Evolutionary conservation across 495 filamentous ascomycete genomes (phyloP).

Genomic region (Podospora conica): DNA sequence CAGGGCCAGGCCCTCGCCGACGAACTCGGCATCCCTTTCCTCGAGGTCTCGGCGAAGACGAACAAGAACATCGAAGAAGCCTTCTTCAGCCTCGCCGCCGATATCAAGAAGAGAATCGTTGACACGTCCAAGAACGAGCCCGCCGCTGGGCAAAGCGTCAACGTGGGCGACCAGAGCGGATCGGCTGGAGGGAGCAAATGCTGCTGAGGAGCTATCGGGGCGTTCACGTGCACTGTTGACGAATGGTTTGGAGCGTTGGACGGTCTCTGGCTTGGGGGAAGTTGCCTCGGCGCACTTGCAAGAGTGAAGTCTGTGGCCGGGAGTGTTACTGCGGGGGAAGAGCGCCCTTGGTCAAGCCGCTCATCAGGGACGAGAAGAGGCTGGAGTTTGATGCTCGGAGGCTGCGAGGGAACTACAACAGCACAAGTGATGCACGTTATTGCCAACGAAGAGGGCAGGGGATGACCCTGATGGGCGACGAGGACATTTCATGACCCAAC

Average conservation of each 20-base stretch:
- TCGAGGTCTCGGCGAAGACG: conserved; percentile 96
- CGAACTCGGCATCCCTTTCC: conserved; percentile 95
- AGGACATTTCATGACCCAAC: not conserved
- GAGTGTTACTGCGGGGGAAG: not conserved
- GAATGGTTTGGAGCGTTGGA: not conserved
- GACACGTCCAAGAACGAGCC: conserved; percentile 78
- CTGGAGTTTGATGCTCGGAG: not conserved
- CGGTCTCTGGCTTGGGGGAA: not conserved
- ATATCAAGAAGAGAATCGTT: conserved; percentile 95
- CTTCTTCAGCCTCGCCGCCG: conserved; percentile 88
- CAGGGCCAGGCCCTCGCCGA: conserved; percentile 89
- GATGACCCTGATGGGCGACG: not conserved
- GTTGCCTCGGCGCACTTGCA: not conserved
- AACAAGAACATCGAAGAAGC: conserved; percentile 99
- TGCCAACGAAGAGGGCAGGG: not conserved
- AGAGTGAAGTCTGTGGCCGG: not conserved
- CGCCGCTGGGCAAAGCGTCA: conserved; percentile 54
- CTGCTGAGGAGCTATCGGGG: conserved; percentile 51
- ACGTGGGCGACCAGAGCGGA: conserved; percentile 58
- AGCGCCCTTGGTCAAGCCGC: not conserved
- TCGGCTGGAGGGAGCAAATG: conserved; percentile 72
- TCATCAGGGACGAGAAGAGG: not conserved
- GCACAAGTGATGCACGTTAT: not conserved
- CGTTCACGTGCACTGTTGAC: not conserved
- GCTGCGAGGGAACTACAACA: not conserved